Percentiles rank a stretch among this genome's conserved stretches.
Evolutionary conservation across 2,329 filamentous ascomycete species (phyloP).

Genomic region (Xylaria sp.): DNA sequence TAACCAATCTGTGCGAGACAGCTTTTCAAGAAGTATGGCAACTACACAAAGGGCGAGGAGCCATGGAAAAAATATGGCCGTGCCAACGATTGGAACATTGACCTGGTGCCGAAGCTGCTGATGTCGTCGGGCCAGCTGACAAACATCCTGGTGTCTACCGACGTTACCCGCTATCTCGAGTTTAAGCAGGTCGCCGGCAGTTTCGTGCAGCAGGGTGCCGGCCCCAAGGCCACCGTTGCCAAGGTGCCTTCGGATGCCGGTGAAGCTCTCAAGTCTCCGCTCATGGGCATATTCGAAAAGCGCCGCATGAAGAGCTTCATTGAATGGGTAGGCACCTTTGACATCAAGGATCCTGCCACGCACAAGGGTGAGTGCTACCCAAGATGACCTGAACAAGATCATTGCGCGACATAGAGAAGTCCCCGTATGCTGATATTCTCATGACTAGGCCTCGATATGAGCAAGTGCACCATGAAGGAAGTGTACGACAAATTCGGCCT

Average conservation of each 20-base stretch:
- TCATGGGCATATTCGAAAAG: constrained; percentile 99
- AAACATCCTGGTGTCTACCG: constrained; percentile 97
- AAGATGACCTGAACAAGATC: neutral
- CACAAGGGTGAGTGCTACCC: constrained; percentile 80
- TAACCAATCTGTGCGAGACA: constrained; percentile 33
- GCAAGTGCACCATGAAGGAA: constrained; percentile 90
- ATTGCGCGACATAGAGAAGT: constrained; percentile 5
- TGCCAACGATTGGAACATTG: constrained; percentile 99
- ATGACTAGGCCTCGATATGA: constrained; percentile 80
- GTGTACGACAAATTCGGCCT: constrained; percentile 98
- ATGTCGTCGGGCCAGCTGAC: constrained; percentile 99
- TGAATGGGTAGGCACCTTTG: constrained; percentile 92
- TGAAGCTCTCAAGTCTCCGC: constrained; percentile 89
- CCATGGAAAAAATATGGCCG: constrained; percentile 99
- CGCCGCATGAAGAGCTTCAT: constrained; percentile 95
- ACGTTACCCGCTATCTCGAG: constrained; percentile 88
- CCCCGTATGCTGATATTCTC: constrained; percentile 22
- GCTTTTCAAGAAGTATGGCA: constrained; percentile 96
- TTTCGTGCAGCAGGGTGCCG: constrained; percentile 90
- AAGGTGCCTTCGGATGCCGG: constrained; percentile 95
- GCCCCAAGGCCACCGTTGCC: constrained; percentile 88
- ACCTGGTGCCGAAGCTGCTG: constrained; percentile 96
- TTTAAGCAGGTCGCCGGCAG: constrained; percentile 96
- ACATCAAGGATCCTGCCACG: constrained; percentile 81
- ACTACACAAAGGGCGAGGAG: constrained; percentile 80